These are phyloP conservation scores for Umbellularia californica DNA, from an alignment of 164 flowering plant genomes.

Conservation along the genomic window DNA sequence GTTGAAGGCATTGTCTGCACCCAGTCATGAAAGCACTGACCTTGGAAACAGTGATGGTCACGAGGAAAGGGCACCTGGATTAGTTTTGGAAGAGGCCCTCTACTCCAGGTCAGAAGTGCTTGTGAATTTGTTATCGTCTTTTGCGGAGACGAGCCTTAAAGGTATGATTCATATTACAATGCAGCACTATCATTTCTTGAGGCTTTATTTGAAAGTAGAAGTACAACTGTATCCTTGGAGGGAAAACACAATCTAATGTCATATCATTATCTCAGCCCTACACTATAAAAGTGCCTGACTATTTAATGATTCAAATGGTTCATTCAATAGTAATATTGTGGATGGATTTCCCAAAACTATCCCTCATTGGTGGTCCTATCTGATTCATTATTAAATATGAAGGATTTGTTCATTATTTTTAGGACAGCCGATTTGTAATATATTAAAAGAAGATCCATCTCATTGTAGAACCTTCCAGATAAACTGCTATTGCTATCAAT, in stretches of 20 bases:
- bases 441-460: neutral
- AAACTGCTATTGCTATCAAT: neutral
- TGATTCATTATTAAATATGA: neutral
- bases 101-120: conserved; percentile 61
- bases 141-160: conserved; percentile 62
- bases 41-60: conserved; percentile 14
- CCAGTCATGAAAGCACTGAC: conserved; percentile 23
- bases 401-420: too few species aligned
- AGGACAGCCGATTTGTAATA: neutral
- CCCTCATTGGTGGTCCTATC: neutral
- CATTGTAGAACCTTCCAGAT: neutral
- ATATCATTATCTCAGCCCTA: neutral
- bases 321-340: neutral
- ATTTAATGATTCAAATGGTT: neutral
- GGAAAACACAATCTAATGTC: neutral
- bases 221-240: neutral
- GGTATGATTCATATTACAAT: conserved; percentile 33
- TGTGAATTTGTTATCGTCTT: conserved; percentile 54
- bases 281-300: neutral
- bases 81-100: conserved; percentile 51
- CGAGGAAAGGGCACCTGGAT: conserved; percentile 27
- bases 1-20: conserved; percentile 33
- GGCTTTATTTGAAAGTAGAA: neutral
- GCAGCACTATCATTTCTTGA: neutral
- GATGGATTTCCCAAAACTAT: neutral